Evolutionary conservation across 768 basidiomycete species (phyloP).

Genomic region (Lactarius tabidus): DNA sequence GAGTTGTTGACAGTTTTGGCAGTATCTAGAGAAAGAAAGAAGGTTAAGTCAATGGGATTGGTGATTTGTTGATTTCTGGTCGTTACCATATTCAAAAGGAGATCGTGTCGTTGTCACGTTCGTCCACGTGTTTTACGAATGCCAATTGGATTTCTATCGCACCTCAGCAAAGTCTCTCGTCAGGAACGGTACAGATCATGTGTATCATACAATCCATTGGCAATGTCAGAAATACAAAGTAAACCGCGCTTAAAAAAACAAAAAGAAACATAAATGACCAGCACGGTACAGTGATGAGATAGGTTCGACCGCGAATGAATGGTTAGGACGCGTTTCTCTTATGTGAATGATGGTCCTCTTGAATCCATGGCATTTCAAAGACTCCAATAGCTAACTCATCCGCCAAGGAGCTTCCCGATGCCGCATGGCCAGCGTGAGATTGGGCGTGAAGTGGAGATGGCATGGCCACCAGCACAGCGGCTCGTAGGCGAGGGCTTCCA

Average conservation of each 20-base stretch:
- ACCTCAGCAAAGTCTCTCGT: background rate
- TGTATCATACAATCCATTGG: no score
- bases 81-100: background rate
- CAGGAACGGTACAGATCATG: background rate
- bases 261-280: background rate
- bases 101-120: background rate
- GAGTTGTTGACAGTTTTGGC: no score
- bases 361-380: slow-evolving; percentile 14
- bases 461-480: slow-evolving; percentile 25
- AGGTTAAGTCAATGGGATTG: no score
- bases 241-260: background rate
- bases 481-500: background rate
- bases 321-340: background rate
- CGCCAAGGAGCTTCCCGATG: background rate
- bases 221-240: background rate
- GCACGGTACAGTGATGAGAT: background rate
- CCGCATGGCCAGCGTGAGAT: background rate
- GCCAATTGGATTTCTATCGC: background rate
- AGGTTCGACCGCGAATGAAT: background rate
- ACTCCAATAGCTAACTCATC: slow-evolving; percentile 18
- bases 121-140: background rate
- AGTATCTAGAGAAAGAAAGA: no score
- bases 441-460: slow-evolving; percentile 11
- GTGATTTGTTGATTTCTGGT: no score
- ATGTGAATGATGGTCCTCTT: background rate